These are phyloP conservation scores for Pseudognaphalium luteoalbum DNA, from an alignment of 129 eudicot species.

Conservation along the genomic window DNA sequence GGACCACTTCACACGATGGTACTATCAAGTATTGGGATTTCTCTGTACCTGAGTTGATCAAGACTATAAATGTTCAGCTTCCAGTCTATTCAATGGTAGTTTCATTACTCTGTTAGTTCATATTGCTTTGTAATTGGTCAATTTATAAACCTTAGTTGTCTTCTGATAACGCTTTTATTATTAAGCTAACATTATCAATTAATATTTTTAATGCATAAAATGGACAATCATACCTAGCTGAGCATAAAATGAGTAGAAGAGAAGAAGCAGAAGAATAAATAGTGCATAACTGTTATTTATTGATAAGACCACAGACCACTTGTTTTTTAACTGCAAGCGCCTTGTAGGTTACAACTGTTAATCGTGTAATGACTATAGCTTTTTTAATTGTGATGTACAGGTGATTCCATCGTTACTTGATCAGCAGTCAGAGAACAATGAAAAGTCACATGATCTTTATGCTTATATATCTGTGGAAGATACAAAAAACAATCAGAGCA, in stretches of 20 bases:
- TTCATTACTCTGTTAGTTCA: not conserved
- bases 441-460: conserved; percentile 46
- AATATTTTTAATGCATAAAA: not conserved
- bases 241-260: not conserved
- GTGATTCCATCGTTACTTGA: conserved; percentile 60
- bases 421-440: conserved; percentile 29
- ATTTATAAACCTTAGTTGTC: not conserved
- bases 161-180: no score
- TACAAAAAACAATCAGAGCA: conserved; percentile 30
- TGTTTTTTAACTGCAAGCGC: not conserved
- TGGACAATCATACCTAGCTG: not conserved
- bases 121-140: not conserved
- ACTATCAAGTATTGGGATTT: conserved; percentile 93
- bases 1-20: conserved; percentile 94
- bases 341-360: not conserved
- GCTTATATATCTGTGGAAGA: conserved; percentile 59
- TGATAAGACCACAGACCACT: conserved; percentile 1
- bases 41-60: conserved; percentile 60
- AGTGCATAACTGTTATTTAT: conserved; percentile 1
- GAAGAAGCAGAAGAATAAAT: not conserved
- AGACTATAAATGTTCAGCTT: conserved; percentile 48
- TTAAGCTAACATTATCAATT: not conserved
- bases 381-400: conserved; percentile 31
- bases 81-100: conserved; percentile 82
- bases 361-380: conserved; percentile 13